Evolutionary conservation across 2,329 filamentous ascomycete species (phyloP), one percentile per base, ranked within the genome.

Genomic region (Neurospora sp.): DNA sequence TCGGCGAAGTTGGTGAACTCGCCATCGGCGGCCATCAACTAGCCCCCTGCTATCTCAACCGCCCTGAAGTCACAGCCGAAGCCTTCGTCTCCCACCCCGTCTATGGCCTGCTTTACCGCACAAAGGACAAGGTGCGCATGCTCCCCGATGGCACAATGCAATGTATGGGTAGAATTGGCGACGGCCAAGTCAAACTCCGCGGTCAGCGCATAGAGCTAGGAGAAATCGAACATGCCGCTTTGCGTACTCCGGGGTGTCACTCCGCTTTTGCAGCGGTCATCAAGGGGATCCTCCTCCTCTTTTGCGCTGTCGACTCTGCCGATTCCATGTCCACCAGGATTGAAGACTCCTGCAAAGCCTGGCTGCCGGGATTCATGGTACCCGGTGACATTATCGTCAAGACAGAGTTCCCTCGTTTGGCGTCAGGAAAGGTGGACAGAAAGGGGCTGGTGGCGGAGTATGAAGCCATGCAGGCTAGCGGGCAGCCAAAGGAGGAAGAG

Each of bases 291-390:
- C 80, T 97, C n/a, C 86, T 97, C 12, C 87, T 89, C 0, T 97
- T 95, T 76, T 92, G 90, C 72, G 86, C 89, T 5, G 81, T 86
- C 1, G 85, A 87, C 41, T 52, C 33, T 12, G 74, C 17, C 17
- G 73, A 75, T 6, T 76, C 77, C 6, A 74, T 82, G 70, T 81
- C 80, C 19, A 78, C 77, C 40, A 77, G 78, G 37, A 81, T 97
- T 11, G 76, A 86, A 39, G 77, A 83, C 17, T 85, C 83, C 4
- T 97, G 92, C 79, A 84, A 83, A 67, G 83, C 84, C 67, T 97
- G 93, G 92, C 83, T 97, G 1, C 92, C 93, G 0, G 83, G 84
- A 4, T 96, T 90, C 77, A 97, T 97, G 94, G 81, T 96, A 1
- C 94, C 94, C 0, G 85, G 86, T 4, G 91, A 96, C 71, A 81